Conservation (phyloP, 257 asterid genomes). For the Petunia axillaris region DNA sequence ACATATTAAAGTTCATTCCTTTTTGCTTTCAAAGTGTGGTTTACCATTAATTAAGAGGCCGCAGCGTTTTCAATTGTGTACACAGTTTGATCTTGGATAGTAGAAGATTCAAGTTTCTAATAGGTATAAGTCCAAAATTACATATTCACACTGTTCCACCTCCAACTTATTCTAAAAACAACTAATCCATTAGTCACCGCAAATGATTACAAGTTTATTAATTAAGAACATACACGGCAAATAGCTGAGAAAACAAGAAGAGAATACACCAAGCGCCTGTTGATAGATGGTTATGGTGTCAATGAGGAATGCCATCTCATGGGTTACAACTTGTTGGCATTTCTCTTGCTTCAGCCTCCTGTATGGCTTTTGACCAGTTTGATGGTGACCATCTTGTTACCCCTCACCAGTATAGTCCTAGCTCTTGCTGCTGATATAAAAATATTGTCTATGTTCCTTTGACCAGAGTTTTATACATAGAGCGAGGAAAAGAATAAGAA, state of each 20-base stretch:
- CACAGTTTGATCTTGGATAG: not conserved
- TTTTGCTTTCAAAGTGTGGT: not conserved
- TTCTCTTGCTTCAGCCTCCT: not conserved
- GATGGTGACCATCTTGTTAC: not conserved
- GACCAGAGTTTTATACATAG: not conserved
- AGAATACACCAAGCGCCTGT: not conserved
- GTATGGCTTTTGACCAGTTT: not conserved
- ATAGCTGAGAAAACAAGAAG: not conserved
- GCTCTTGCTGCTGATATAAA: not conserved
- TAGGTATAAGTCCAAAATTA: not conserved
- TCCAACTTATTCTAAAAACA: not conserved
- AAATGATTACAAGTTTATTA: not conserved
- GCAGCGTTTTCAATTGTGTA: not conserved
- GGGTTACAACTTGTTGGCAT: not conserved
- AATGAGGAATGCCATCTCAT: not conserved
- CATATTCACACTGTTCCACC: not conserved
- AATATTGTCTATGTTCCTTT: not conserved
- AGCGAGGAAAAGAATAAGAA: not conserved
- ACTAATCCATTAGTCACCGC: not conserved
- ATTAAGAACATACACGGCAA: not conserved
- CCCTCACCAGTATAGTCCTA: not conserved
- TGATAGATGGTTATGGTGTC: not conserved
- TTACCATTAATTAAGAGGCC: not conserved
- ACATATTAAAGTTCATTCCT: not conserved
- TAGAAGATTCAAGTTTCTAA: not conserved